These are phyloP conservation scores for Penicillium chermesinum DNA, from an alignment of 495 filamentous ascomycete species.

Conservation along the genomic window DNA sequence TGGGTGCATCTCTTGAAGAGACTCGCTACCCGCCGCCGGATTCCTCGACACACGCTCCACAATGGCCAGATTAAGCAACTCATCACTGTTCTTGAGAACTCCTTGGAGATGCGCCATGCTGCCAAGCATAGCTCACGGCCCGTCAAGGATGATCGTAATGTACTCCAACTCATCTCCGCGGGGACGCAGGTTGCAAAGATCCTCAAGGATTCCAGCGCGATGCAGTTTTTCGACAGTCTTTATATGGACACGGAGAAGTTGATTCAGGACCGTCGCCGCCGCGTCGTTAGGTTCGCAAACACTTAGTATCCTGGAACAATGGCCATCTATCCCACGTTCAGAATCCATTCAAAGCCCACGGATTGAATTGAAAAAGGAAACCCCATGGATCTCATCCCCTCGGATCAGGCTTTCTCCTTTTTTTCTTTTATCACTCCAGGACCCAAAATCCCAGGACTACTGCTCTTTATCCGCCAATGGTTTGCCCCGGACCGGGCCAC, in stretches of 20 bases:
- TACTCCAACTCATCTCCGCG: conserved; percentile 79
- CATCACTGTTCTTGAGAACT: conserved; percentile 77
- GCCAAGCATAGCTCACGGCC: conserved; percentile 78
- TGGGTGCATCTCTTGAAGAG: conserved; percentile 87
- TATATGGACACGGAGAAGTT: conserved; percentile 65
- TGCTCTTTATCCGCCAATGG: background rate
- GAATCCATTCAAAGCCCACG: background rate
- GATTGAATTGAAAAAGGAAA: conserved; percentile 3
- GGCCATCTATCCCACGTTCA: conserved; percentile 1
- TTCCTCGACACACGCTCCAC: conserved; percentile 76
- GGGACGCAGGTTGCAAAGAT: conserved; percentile 85
- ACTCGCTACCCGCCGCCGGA: conserved; percentile 77
- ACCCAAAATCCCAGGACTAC: conserved; percentile 1
- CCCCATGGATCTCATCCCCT: conserved; percentile 7
- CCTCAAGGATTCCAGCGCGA: conserved; percentile 72
- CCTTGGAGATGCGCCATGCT: conserved; percentile 77
- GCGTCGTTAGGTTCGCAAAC: conserved; percentile 39
- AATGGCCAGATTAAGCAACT: conserved; percentile 87
- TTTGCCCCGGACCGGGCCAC: background rate
- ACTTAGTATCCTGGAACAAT: conserved; percentile 30
- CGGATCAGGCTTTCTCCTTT: conserved; percentile 2
- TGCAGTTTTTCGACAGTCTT: conserved; percentile 73
- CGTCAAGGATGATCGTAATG: conserved; percentile 84
- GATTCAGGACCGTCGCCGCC: conserved; percentile 59
- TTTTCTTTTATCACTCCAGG: background rate